Conservation (phyloP, 345 rosid genomes). For the Schrenkiella parvula region DNA sequence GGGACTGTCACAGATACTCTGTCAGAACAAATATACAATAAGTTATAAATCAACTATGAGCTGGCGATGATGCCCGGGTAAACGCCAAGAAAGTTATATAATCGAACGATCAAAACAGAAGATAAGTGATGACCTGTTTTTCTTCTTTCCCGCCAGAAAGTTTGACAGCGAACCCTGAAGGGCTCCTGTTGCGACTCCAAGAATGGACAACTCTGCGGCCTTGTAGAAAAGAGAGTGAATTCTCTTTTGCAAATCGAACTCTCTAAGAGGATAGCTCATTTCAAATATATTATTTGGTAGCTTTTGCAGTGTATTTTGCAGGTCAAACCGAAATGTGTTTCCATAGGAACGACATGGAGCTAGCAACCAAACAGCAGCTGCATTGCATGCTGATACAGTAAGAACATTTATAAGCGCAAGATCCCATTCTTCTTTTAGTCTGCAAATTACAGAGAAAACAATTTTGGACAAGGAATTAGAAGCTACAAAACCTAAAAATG, state of each 20-base stretch:
- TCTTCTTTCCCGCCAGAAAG: slow-evolving; percentile 59
- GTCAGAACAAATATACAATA: slow-evolving; percentile 17
- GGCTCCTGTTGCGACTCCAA: slow-evolving; percentile 76
- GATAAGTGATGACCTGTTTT: slow-evolving; percentile 52
- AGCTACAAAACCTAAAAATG: not conserved
- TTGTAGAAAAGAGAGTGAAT: slow-evolving; percentile 79
- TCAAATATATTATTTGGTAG: slow-evolving; percentile 95
- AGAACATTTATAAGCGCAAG: slow-evolving; percentile 86
- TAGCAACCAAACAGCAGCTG: slow-evolving; percentile 77
- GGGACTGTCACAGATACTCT: slow-evolving; percentile 86
- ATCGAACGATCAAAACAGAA: not conserved
- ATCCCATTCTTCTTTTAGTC: slow-evolving; percentile 94
- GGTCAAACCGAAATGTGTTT: slow-evolving; percentile 78
- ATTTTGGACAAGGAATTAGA: slow-evolving; percentile 17
- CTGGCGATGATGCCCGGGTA: not conserved
- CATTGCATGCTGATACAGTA: slow-evolving; percentile 80
- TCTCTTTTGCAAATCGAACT: slow-evolving; percentile 84
- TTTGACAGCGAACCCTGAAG: slow-evolving; percentile 79
- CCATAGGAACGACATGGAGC: slow-evolving; percentile 97
- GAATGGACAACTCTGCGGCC: slow-evolving; percentile 83
- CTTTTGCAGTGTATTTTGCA: slow-evolving; percentile 93
- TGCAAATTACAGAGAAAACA: slow-evolving; percentile 23
- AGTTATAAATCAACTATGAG: not conserved
- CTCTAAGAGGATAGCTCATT: slow-evolving; percentile 83
- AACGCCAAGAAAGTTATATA: not conserved